Base-by-base conservation (phyloP, 306 rosid genomes). In the Castanospermum australe region DNA sequence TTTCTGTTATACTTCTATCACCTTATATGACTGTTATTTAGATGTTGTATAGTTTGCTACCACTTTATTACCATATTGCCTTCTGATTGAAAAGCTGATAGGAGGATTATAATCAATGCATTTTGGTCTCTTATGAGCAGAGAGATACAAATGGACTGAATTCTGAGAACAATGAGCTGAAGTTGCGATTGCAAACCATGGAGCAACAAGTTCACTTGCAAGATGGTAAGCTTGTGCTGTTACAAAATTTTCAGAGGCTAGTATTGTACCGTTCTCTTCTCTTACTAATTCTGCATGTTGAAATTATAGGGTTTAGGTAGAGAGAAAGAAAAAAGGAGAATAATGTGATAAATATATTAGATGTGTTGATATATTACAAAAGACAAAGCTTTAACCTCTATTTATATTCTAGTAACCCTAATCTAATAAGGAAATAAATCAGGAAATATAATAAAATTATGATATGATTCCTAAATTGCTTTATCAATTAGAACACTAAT, bases 131-230 rank as follows among this genome's bases (percentile, higher is more conserved):
- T 82, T 38, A 7, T 81, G 51, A 55, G 71, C 93, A 90, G 98
- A 89, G 97, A 88, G 98, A 94, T 81, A 88, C 98, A 59, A 92
- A 79, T 45, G 97, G 98, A 68, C 87, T 94, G 80, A 90, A 88
- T 71, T 87, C 94, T 42, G 98, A 94, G 88, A 94, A 94, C 80
- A 90, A 91, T 78, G 98, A 94, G 74, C 87, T 94, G 86, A 94
- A 94, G 82, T 80, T 94, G 86, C 91, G 94, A n/a, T 83, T 94
- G 89, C 98, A 94, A 88, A 84, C 97, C 71, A 92, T 92, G 97
- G 98, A 94, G 84, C 98, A 94, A 83, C 97, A 94, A 81, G 98
- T 94, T 82, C 97, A 91, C 84, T 80, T 94, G 86, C 97, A 94
- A 85, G 98, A 94, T 84, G 98, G 98, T 94, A 88, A 86, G 87